These are phyloP conservation scores for Aureobasidium sp. DNA, from an alignment of 2,329 filamentous ascomycete genomes.

Conservation along the genomic window DNA sequence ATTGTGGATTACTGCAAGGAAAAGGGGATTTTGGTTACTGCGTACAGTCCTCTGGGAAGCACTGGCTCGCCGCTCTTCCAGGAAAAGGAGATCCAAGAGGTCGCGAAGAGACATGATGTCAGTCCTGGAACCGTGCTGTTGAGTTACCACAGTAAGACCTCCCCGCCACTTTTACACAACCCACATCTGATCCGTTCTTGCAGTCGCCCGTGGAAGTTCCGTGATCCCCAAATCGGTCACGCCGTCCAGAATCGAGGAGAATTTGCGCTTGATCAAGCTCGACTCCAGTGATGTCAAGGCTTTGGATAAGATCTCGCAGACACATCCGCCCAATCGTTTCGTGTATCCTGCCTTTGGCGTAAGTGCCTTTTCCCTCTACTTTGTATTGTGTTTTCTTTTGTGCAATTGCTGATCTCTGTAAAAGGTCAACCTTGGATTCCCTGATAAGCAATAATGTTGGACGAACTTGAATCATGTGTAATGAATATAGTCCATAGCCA, in stretches of 20 bases:
- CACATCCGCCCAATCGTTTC: conserved; percentile 40
- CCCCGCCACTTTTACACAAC: background rate
- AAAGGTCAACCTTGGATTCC: conserved; percentile 41
- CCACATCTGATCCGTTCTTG: background rate
- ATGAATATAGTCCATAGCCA: background rate
- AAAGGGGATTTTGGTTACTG: conserved; percentile 65
- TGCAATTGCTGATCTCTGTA: conserved; percentile 15
- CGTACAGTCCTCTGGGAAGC: conserved; percentile 52
- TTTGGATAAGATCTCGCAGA: conserved; percentile 40
- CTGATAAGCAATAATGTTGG: conserved; percentile 35
- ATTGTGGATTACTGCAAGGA: conserved; percentile 61
- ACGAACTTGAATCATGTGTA: background rate
- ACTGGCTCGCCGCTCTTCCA: conserved; percentile 43
- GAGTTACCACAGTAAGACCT: conserved; percentile 61
- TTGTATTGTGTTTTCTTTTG: too few relatives aligned
- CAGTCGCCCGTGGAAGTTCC: conserved; percentile 61
- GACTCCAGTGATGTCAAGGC: conserved; percentile 56
- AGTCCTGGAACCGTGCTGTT: conserved; percentile 53
- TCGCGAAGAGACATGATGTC: conserved; percentile 45
- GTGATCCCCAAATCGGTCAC: conserved; percentile 70
- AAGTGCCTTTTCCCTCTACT: conserved; percentile 11
- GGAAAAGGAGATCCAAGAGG: conserved; percentile 40
- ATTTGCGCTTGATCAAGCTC: conserved; percentile 59
- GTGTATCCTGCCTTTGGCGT: conserved; percentile 45
- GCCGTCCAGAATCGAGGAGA: conserved; percentile 60